Evolutionary conservation across 352 stramenopile genomes (phyloP).

Genomic region (Globisporangium uncinulatum): DNA sequence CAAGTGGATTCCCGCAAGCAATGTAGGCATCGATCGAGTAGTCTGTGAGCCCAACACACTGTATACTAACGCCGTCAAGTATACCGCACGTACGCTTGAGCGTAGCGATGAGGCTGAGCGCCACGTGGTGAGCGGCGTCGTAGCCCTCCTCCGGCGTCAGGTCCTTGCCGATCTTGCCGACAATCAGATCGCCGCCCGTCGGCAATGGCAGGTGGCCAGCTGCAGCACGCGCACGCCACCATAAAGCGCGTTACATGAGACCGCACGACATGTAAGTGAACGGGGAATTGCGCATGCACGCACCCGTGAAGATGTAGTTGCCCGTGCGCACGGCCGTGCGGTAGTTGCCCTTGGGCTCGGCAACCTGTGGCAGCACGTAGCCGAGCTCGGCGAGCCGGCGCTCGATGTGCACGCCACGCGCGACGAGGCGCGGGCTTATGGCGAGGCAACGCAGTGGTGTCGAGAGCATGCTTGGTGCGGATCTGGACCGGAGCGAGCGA

Average conservation of each 20-base stretch:
- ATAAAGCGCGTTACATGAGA: background rate
- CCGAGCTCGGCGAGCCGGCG: slow-evolving; percentile 62
- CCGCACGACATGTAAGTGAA: background rate
- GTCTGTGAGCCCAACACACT: too few relatives aligned
- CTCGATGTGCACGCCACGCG: slow-evolving; percentile 71
- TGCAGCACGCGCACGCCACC: background rate
- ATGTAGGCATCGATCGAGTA: too few relatives aligned
- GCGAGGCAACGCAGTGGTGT: slow-evolving; percentile 21
- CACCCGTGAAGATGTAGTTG: slow-evolving; percentile 72
- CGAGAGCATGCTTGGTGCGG: slow-evolving; percentile 16
- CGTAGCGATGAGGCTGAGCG: slow-evolving; percentile 82
- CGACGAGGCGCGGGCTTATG: slow-evolving; percentile 14
- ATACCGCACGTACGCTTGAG: slow-evolving; percentile 54
- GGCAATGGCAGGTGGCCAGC: slow-evolving; percentile 63
- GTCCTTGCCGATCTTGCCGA: slow-evolving; percentile 78
- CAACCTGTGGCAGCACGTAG: slow-evolving; percentile 52
- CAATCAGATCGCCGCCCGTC: slow-evolving; percentile 51
- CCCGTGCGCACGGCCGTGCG: slow-evolving; percentile 47
- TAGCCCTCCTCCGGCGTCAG: slow-evolving; percentile 83
- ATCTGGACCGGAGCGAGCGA: background rate
- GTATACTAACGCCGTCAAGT: too few relatives aligned
- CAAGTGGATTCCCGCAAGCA: background rate
- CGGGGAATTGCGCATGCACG: slow-evolving; percentile 63
- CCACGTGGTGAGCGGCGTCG: slow-evolving; percentile 69
- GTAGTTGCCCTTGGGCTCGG: slow-evolving; percentile 73